Conservation (phyloP, 305 asterid species). For the Solanum hybrid region DNA sequence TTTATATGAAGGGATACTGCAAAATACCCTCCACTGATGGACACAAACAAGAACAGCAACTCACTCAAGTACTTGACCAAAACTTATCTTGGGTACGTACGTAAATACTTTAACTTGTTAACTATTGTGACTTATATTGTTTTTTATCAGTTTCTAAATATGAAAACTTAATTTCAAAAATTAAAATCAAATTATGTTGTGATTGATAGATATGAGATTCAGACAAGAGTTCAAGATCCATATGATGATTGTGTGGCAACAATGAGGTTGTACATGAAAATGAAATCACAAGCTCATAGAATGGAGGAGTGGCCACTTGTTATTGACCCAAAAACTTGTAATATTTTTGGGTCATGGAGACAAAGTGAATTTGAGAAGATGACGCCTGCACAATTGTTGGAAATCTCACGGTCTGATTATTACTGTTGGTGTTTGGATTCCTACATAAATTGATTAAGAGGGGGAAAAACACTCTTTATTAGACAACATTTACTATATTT, state of each 20-base stretch:
- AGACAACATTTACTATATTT: background rate
- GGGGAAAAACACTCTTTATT: background rate
- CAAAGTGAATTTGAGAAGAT: constrained; percentile 79
- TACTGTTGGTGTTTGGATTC: constrained; percentile 81
- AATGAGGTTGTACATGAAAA: constrained; percentile 64
- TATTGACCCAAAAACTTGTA: constrained; percentile 57
- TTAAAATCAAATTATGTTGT: background rate
- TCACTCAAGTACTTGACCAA: constrained; percentile 74
- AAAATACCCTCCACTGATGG: constrained; percentile 79
- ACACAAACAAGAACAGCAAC: constrained; percentile 95
- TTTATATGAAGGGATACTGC: constrained; percentile 63
- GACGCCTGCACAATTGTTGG: constrained; percentile 58
- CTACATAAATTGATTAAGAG: background rate
- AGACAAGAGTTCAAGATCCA: constrained; percentile 64
- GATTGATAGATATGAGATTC: constrained; percentile 37
- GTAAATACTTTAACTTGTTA: background rate
- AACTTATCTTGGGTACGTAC: constrained; percentile 70
- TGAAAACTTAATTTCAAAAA: background rate
- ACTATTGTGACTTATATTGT: background rate
- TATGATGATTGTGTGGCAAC: constrained; percentile 81
- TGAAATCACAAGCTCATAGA: constrained; percentile 59
- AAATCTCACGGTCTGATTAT: constrained; percentile 67
- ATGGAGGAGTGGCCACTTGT: constrained; percentile 54
- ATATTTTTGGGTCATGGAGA: constrained; percentile 53
- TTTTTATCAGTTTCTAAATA: background rate